phyloP scores from a whole-genome alignment of 2,329 filamentous ascomycete genomes.

The Xylariaceae sp. region DNA sequence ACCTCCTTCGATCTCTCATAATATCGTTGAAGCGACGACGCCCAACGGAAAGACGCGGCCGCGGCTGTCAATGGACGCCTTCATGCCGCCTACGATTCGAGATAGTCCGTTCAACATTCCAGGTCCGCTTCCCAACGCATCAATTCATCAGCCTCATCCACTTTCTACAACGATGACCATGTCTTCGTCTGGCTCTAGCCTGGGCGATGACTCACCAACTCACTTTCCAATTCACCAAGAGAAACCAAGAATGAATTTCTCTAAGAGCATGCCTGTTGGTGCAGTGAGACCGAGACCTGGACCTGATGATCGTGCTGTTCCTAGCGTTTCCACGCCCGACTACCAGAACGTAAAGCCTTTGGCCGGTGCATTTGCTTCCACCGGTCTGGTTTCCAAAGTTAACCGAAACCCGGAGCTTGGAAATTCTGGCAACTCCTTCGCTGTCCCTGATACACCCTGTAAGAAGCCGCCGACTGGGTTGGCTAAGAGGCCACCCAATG shows the following conservation, averaged over 20 bases:
- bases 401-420: constrained; percentile 77
- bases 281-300: constrained; percentile 27
- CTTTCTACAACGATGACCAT: constrained; percentile 83
- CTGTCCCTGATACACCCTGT: constrained; percentile 91
- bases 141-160: constrained; percentile 69
- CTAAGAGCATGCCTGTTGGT: constrained; percentile 65
- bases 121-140: constrained; percentile 50
- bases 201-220: constrained; percentile 66
- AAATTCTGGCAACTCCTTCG: constrained; percentile 51
- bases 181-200: constrained; percentile 77
- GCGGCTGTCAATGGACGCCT: constrained; percentile 77
- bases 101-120: constrained; percentile 64
- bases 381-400: constrained; percentile 91
- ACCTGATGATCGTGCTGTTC: constrained; percentile 10
- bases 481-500: constrained; percentile 49
- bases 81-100: constrained; percentile 61
- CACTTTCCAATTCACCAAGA: constrained; percentile 58
- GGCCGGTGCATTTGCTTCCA: constrained; percentile 87
- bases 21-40: constrained; percentile 52
- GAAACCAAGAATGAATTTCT: constrained; percentile 60
- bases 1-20: constrained; percentile 48
- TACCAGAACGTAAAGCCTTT: constrained; percentile 76
- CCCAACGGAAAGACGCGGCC: constrained; percentile 61
- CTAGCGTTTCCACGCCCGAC: constrained; percentile 67
- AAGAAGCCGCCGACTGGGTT: constrained; percentile 58